phyloP scores from a whole-genome alignment of 352 stramenopile species.

The Phytophthora cryptogea region DNA sequence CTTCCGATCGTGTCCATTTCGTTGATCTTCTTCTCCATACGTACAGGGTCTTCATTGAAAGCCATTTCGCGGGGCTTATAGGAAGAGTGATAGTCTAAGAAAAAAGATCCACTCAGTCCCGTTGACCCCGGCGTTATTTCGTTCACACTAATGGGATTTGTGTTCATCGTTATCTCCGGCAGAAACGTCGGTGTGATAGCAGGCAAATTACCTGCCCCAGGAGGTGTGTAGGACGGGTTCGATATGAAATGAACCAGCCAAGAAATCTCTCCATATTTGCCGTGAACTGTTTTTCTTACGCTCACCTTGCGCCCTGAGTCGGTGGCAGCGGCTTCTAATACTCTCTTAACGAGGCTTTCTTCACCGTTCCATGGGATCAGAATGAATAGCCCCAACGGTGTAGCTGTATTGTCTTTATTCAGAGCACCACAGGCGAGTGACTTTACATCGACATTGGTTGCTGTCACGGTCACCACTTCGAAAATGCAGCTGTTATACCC shows the following conservation, averaged over 20 bases:
- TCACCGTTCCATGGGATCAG: slow-evolving; percentile 74
- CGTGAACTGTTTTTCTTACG: slow-evolving; percentile 89
- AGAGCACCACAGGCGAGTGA: slow-evolving; percentile 25
- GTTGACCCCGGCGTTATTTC: slow-evolving; percentile 88
- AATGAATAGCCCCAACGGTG: slow-evolving; percentile 31
- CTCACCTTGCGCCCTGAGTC: slow-evolving; percentile 69
- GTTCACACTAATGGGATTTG: slow-evolving; percentile 61
- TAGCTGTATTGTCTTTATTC: slow-evolving; percentile 26
- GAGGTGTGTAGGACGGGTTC: slow-evolving; percentile 89
- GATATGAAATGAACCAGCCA: slow-evolving; percentile 95
- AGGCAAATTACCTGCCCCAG: slow-evolving; percentile 90
- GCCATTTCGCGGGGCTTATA: slow-evolving; percentile 69
- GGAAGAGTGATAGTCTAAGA: slow-evolving; percentile 88
- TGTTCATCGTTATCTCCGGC: slow-evolving; percentile 22
- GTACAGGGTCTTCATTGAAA: slow-evolving; percentile 88
- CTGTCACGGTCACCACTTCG: slow-evolving; percentile 25
- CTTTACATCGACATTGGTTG: slow-evolving; percentile 38
- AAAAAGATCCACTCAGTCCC: slow-evolving; percentile 90
- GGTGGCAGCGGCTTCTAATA: slow-evolving; percentile 62
- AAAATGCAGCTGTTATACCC: slow-evolving; percentile 62
- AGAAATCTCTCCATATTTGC: slow-evolving; percentile 95
- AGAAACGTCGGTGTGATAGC: slow-evolving; percentile 56
- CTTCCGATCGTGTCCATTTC: slow-evolving; percentile 94
- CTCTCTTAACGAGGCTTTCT: slow-evolving; percentile 45
- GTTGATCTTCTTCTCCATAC: slow-evolving; percentile 93